A percentile compares a stretch with the other conserved stretches of the same genome.
phyloP scores from a whole-genome alignment of 2,329 filamentous ascomycete genomes.

The Zarea fungicola region DNA sequence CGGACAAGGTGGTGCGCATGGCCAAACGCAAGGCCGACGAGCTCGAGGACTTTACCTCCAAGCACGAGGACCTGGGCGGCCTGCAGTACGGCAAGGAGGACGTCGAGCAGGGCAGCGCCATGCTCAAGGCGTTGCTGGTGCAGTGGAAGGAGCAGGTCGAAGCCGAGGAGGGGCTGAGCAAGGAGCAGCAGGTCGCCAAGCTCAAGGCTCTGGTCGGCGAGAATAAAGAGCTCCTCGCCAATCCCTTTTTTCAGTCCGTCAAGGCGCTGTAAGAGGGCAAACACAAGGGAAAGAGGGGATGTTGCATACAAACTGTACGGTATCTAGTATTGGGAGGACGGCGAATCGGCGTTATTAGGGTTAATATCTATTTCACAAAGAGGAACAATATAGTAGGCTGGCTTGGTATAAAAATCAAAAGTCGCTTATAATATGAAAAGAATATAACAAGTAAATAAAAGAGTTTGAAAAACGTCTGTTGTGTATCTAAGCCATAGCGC shows the following conservation, averaged over 20 bases:
- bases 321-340: not conserved
- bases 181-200: slow-evolving; percentile 70
- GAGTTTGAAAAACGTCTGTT: slow-evolving; percentile 1
- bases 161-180: slow-evolving; percentile 50
- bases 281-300: too few species aligned
- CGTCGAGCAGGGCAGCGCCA: slow-evolving; percentile 77
- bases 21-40: slow-evolving; percentile 98
- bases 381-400: not conserved
- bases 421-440: not conserved
- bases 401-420: not conserved
- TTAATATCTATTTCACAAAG: not conserved
- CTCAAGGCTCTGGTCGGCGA: slow-evolving; percentile 74
- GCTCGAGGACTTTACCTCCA: slow-evolving; percentile 87
- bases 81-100: slow-evolving; percentile 72
- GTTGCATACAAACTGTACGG: too few species aligned
- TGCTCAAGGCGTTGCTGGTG: slow-evolving; percentile 77
- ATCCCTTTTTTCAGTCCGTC: slow-evolving; percentile 66
- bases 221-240: slow-evolving; percentile 59
- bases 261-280: slow-evolving; percentile 41
- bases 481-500: not conserved
- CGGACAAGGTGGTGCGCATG: slow-evolving; percentile 96
- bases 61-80: slow-evolving; percentile 59
- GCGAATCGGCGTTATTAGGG: slow-evolving; percentile 7
- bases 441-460: slow-evolving; percentile 1
- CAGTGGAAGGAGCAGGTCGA: slow-evolving; percentile 79